Percentiles rank a stretch among this genome's conserved stretches.
phyloP scores from a whole-genome alignment of 2,329 filamentous ascomycete species.

The Aspergillus sp. region DNA sequence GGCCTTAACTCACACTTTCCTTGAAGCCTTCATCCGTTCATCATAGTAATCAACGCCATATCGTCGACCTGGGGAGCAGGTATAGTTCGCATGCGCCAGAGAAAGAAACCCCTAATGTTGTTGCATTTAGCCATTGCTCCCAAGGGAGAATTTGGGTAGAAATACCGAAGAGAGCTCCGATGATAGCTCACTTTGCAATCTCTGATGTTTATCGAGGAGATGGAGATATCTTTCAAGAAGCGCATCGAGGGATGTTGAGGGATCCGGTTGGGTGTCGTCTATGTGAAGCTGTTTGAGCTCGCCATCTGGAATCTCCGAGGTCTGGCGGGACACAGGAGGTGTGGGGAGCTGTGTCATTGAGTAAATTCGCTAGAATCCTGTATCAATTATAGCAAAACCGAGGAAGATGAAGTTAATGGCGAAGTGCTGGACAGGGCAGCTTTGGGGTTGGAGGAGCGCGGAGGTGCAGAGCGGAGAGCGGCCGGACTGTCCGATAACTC shows the following conservation, averaged over 20 bases:
- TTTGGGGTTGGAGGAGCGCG: neutral
- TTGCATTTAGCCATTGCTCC: neutral
- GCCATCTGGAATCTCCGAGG: conserved; percentile 27
- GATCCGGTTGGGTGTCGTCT: conserved; percentile 22
- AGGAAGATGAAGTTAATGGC: neutral
- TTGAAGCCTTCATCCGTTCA: conserved; percentile 50
- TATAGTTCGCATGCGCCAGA: conserved; percentile 51
- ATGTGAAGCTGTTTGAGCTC: conserved; percentile 18
- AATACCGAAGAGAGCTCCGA: conserved; percentile 42
- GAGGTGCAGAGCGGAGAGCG: conserved; percentile 20
- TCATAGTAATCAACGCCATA: conserved; percentile 53
- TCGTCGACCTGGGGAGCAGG: conserved; percentile 43
- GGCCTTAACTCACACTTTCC: conserved; percentile 36
- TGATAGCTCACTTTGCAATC: conserved; percentile 38
- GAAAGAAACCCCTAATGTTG: conserved; percentile 46
- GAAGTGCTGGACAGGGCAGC: neutral
- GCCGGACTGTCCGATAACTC: conserved; percentile 36
- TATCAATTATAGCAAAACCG: neutral
- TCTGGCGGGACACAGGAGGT: conserved; percentile 33
- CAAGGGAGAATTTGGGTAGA: neutral
- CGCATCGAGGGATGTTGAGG: conserved; percentile 37
- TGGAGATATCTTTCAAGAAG: conserved; percentile 45
- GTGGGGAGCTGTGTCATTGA: conserved; percentile 35
- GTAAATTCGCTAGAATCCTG: neutral
- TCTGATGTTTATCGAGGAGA: conserved; percentile 45